These are phyloP conservation scores for Suillus tomentosus DNA, from an alignment of 768 basidiomycete genomes.

Conservation along the genomic window DNA sequence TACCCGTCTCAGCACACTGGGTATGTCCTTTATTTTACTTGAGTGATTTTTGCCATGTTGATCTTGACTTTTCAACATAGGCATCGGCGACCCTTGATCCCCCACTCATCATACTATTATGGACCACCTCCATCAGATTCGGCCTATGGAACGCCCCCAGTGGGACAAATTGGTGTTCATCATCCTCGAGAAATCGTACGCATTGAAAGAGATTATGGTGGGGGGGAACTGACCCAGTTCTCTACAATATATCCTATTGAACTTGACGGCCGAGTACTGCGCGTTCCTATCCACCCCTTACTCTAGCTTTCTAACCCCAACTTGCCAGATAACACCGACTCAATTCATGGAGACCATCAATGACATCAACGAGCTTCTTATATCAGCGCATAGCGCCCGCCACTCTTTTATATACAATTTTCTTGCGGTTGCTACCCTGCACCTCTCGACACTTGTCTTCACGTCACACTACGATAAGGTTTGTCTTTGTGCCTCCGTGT, in stretches of 20 bases:
- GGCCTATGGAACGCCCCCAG: slow-evolving; percentile 77
- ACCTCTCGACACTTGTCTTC: slow-evolving; percentile 70
- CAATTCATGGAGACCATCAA: slow-evolving; percentile 91
- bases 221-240: slow-evolving; percentile 91
- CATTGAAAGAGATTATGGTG: slow-evolving; percentile 89
- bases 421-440: slow-evolving; percentile 77
- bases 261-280: slow-evolving; percentile 85
- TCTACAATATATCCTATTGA: slow-evolving; percentile 88
- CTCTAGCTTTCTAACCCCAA: slow-evolving; percentile 5
- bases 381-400: slow-evolving; percentile 79
- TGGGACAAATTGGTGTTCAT: slow-evolving; percentile 86
- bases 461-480: slow-evolving; percentile 85
- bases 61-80: slow-evolving; percentile 30
- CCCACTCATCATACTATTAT: slow-evolving; percentile 83
- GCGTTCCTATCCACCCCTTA: neutral
- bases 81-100: slow-evolving; percentile 52
- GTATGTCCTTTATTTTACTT: slow-evolving; percentile 35
- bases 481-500: slow-evolving; percentile 3
- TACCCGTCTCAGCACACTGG: slow-evolving; percentile 45
- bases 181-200: slow-evolving; percentile 91
- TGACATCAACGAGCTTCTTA: slow-evolving; percentile 84
- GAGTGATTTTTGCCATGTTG: slow-evolving; percentile 12
- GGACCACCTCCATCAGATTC: slow-evolving; percentile 77
- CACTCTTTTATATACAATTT: slow-evolving; percentile 78
- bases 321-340: slow-evolving; percentile 78